Conservation (phyloP, 768 basidiomycete species). For the Trametes meyenii region DNA sequence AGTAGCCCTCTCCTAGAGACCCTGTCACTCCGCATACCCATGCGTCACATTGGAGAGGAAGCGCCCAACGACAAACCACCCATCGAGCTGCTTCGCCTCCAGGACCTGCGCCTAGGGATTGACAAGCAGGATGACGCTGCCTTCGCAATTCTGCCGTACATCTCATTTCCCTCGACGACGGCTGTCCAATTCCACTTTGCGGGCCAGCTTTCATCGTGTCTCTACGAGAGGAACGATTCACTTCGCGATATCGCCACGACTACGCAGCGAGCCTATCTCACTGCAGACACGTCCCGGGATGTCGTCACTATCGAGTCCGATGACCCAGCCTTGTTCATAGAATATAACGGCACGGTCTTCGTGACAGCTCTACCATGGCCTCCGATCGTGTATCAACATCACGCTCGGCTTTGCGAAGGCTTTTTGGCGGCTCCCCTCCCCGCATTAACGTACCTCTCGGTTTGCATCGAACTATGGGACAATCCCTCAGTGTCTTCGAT, state of each 20-base stretch:
- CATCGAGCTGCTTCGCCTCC: neutral
- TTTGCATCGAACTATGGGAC: neutral
- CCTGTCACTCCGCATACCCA: neutral
- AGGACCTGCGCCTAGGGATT: neutral
- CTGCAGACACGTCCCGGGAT: neutral
- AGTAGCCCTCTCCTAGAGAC: slow-evolving; percentile 1
- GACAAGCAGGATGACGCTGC: neutral
- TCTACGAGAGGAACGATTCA: neutral
- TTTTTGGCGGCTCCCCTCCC: slow-evolving; percentile 7
- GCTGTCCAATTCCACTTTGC: neutral
- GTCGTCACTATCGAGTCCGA: neutral
- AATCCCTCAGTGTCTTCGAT: neutral
- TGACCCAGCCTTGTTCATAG: neutral
- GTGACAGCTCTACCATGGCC: neutral
- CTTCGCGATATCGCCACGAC: neutral
- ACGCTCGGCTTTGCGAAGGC: slow-evolving; percentile 8
- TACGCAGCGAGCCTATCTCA: neutral
- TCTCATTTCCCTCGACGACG: neutral
- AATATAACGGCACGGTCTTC: neutral
- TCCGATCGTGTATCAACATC: neutral
- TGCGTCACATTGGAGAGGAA: neutral
- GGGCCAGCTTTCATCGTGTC: neutral
- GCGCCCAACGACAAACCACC: neutral
- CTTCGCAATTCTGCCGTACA: slow-evolving; percentile 4
- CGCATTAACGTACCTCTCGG: neutral